Percentiles rank a stretch among this genome's conserved stretches.
Evolutionary conservation across 106 monocot genomes (phyloP).

Genomic region (Dioscorea alata): DNA sequence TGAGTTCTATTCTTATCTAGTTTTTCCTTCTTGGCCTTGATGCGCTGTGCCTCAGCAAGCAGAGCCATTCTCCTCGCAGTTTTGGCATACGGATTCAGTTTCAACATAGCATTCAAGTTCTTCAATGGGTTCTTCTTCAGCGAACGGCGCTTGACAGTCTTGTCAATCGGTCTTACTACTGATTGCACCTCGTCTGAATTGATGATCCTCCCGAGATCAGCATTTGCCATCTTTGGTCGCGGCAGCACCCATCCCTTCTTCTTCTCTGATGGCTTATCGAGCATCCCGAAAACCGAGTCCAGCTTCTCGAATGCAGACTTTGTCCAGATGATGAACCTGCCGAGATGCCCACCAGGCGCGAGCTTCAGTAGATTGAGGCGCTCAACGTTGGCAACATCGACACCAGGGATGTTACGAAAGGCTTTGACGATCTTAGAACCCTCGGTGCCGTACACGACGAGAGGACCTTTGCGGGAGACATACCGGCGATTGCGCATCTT

Average conservation of each 20-base stretch:
- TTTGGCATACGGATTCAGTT: constrained; percentile 66
- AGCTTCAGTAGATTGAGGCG: constrained; percentile 77
- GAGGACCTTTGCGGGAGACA: constrained; percentile 59
- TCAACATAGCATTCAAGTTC: constrained; percentile 45
- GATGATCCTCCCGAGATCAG: constrained; percentile 66
- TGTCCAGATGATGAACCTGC: constrained; percentile 79
- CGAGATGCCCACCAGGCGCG: constrained; percentile 77
- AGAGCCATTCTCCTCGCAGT: constrained; percentile 66
- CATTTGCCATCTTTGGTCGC: constrained; percentile 73
- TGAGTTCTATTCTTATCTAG: constrained; percentile 51
- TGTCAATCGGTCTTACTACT: constrained; percentile 67
- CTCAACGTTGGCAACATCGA: constrained; percentile 72
- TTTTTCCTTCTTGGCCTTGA: constrained; percentile 67
- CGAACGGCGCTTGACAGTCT: constrained; percentile 34
- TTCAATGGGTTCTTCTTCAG: constrained; percentile 74
- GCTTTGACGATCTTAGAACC: constrained; percentile 76
- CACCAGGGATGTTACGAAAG: constrained; percentile 84
- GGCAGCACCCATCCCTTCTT: constrained; percentile 75
- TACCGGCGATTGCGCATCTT: constrained; percentile 83
- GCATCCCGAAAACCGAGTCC: constrained; percentile 67
- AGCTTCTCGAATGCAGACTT: constrained; percentile 88
- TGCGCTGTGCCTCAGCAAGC: constrained; percentile 55
- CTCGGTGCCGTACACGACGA: constrained; percentile 74
- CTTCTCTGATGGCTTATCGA: constrained; percentile 57
- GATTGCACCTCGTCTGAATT: constrained; percentile 78